Base-by-base conservation (phyloP, 208 protist genomes). In the Acanthamoeba triangularis region DNA sequence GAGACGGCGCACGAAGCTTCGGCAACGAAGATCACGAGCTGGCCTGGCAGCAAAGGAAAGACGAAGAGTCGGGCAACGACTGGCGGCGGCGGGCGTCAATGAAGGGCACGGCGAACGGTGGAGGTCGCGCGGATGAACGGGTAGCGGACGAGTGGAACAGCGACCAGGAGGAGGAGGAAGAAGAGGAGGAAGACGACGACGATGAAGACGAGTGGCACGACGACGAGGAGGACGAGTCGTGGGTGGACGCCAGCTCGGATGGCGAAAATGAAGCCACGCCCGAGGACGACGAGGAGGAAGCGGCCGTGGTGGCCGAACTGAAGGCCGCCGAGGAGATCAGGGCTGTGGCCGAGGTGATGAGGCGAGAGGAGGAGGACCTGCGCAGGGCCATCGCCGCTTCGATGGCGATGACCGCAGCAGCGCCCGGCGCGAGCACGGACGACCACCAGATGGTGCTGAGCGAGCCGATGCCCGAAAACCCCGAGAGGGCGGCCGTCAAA, bases 261-360 rank as follows among this genome's bases (percentile, higher is more conserved):
- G 76, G n/a, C n/a, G 65, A 72, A 33, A 20, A 14, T 37, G 76
- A 59, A 11, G 44, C 33, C 11, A 23, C 76, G 20, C 76, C 76
- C 28, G 76, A 85, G 76, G 76, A 85, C 16, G 44, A 85, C 11
- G 76, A 49, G 16, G 76, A 78, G 37, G 69, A 33, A 3, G 33
- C 69, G 13, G 33, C 69, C 69, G 14, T 56, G n/a, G 76, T 54
- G 23, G 35, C 37, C 1, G 72, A 82, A n/a, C 72, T 82, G 7
- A 82, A 82, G 30, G 72, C 72, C 20, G 35, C 76, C 25, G 76
- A 85, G 30, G 76, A 85, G 76, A 59, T 85, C 7, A 28, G 76
- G 76, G 76, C 76, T 20, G 76, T 33, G 6, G 69, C 69, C 10
- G 33, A 78, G 18, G 69, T 25, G 23, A 8, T 78, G 23, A 28